Conservation (phyloP, 2,329 filamentous ascomycete genomes). For the Colletotrichum sp. region DNA sequence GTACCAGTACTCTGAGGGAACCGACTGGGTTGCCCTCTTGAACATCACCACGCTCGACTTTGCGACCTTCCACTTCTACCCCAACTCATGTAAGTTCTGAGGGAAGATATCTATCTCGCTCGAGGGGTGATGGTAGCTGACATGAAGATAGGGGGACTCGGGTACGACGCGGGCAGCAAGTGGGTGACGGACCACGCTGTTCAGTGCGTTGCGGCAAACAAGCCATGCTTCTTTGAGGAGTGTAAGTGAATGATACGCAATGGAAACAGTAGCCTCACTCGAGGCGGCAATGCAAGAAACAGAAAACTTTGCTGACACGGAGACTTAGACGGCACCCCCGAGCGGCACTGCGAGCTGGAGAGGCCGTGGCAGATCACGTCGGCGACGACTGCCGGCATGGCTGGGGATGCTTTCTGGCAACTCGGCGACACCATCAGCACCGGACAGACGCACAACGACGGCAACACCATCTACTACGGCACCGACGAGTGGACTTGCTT, state of each 20-base stretch:
- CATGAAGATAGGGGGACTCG: constrained; percentile 2
- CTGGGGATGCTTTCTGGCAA: constrained; percentile 44
- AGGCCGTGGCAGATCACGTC: constrained; percentile 48
- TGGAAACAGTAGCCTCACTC: not conserved
- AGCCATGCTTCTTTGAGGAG: constrained; percentile 37
- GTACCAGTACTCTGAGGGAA: constrained; percentile 53
- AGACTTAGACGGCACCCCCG: constrained; percentile 26
- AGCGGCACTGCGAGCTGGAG: constrained; percentile 44
- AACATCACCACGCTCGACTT: constrained; percentile 58
- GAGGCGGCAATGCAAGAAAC: not conserved
- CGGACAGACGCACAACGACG: constrained; percentile 46
- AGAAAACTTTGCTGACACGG: not conserved
- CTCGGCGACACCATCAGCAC: constrained; percentile 44
- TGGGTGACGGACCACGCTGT: constrained; percentile 30
- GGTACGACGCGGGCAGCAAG: constrained; percentile 18
- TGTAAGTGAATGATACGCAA: constrained; percentile 26
- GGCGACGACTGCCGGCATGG: constrained; percentile 33
- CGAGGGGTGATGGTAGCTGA: not conserved
- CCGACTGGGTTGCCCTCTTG: constrained; percentile 56
- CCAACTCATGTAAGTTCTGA: constrained; percentile 28
- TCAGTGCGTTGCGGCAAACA: constrained; percentile 29
- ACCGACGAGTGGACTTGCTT: constrained; percentile 46
- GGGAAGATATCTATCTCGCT: fast-evolving
- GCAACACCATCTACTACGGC: constrained; percentile 49
- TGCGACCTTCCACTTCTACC: constrained; percentile 36